Conservation (phyloP, 345 rosid species). For the Citrus hindsii region DNA sequence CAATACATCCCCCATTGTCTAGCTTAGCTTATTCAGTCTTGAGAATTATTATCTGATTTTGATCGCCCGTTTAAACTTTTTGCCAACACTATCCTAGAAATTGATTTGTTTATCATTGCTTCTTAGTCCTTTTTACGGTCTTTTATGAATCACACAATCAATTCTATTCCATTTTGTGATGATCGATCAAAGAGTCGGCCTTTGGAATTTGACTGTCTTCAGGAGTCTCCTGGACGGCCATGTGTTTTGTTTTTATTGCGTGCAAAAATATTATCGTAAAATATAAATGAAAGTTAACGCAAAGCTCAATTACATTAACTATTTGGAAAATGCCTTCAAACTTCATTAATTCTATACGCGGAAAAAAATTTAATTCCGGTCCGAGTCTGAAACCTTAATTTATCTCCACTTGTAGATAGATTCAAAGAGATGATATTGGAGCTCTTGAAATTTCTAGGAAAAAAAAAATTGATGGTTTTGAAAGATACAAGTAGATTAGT, state of each 20-base stretch:
- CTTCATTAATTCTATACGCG: no score
- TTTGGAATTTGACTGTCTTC: neutral
- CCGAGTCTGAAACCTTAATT: no score
- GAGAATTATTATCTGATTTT: neutral
- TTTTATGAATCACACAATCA: neutral
- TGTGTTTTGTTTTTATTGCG: neutral
- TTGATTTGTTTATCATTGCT: no score
- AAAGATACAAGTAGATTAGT: neutral
- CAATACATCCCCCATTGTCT: neutral
- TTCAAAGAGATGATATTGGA: neutral
- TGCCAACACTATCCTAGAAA: neutral
- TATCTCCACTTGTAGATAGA: neutral
- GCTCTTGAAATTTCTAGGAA: neutral
- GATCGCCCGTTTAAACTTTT: neutral
- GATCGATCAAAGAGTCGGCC: no score
- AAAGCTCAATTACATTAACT: neutral
- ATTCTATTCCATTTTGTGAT: neutral
- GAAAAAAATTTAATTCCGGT: no score
- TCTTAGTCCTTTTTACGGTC: neutral
- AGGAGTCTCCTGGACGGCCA: conserved; percentile 12
- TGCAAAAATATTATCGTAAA: neutral
- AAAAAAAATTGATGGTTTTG: neutral
- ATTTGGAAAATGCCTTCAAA: neutral
- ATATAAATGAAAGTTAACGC: neutral
- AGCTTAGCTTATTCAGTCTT: neutral